These are phyloP conservation scores for Colletotrichum viniferum DNA, from an alignment of 2,329 filamentous ascomycete genomes.

Conservation along the genomic window DNA sequence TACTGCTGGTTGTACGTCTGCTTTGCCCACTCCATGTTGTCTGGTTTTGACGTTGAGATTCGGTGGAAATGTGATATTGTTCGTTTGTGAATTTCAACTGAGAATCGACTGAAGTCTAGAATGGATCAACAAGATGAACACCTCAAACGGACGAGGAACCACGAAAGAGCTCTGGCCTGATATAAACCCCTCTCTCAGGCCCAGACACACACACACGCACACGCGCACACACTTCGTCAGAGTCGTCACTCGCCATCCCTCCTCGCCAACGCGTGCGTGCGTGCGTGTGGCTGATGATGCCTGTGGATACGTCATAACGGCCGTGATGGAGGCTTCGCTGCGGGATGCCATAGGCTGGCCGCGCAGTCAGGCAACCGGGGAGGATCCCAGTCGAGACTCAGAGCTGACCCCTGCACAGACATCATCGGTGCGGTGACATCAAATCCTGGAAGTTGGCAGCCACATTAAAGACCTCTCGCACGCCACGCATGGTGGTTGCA, in stretches of 20 bases:
- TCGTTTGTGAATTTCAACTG: neutral
- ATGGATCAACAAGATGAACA: conserved; percentile 11
- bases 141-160: neutral
- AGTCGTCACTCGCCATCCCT: conserved; percentile 15
- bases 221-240: neutral
- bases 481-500: neutral
- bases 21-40: conserved; percentile 59
- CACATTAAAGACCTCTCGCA: neutral
- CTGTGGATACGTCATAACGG: conserved; percentile 14
- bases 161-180: neutral
- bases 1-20: conserved; percentile 74
- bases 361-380: neutral
- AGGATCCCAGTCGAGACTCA: conserved; percentile 4
- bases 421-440: neutral
- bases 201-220: neutral
- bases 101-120: neutral
- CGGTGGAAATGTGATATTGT: neutral
- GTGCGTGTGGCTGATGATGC: conserved; percentile 19
- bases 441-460: conserved; percentile 21
- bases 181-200: neutral
- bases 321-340: conserved; percentile 18
- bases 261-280: neutral
- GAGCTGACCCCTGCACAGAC: conserved; percentile 4
- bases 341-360: conserved; percentile 15
- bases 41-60: neutral